phyloP scores from a whole-genome alignment of 2,329 filamentous ascomycete genomes.

The Aspergillus alliaceus region DNA sequence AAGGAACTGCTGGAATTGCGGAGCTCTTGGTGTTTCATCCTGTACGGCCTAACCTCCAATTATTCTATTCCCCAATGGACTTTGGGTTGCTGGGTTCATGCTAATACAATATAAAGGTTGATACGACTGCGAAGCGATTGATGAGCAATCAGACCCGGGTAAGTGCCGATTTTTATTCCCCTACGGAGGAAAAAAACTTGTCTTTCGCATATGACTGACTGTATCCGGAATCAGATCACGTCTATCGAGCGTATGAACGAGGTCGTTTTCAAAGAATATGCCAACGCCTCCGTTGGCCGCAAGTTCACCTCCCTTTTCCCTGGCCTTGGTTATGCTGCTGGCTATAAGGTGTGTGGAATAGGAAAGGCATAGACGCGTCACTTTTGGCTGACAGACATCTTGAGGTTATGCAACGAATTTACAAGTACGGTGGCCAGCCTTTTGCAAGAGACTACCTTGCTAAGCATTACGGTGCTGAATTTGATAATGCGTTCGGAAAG shows the following conservation, averaged over 20 bases:
- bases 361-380: background rate
- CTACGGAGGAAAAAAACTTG: too few relatives aligned
- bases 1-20: slow-evolving; percentile 88
- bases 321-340: slow-evolving; percentile 92
- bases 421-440: slow-evolving; percentile 98
- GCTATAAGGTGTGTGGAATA: slow-evolving; percentile 72
- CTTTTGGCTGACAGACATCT: slow-evolving; percentile 16
- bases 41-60: slow-evolving; percentile 49
- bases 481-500: slow-evolving; percentile 88
- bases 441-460: slow-evolving; percentile 88
- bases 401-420: slow-evolving; percentile 85
- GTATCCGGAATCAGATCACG: slow-evolving; percentile 50
- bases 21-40: slow-evolving; percentile 93
- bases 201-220: slow-evolving; percentile 1
- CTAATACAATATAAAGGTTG: slow-evolving; percentile 62
- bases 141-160: slow-evolving; percentile 95
- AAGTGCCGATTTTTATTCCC: slow-evolving; percentile 23
- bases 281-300: slow-evolving; percentile 63
- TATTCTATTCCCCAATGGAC: background rate
- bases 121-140: slow-evolving; percentile 96
- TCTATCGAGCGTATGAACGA: slow-evolving; percentile 70
- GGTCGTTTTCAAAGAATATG: slow-evolving; percentile 92
- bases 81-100: background rate
- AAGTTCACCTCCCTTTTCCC: slow-evolving; percentile 98
- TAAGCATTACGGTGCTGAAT: slow-evolving; percentile 74